These are phyloP conservation scores for Barnettozyma californica DNA, from an alignment of 805 yeast species.

Conservation along the genomic window DNA sequence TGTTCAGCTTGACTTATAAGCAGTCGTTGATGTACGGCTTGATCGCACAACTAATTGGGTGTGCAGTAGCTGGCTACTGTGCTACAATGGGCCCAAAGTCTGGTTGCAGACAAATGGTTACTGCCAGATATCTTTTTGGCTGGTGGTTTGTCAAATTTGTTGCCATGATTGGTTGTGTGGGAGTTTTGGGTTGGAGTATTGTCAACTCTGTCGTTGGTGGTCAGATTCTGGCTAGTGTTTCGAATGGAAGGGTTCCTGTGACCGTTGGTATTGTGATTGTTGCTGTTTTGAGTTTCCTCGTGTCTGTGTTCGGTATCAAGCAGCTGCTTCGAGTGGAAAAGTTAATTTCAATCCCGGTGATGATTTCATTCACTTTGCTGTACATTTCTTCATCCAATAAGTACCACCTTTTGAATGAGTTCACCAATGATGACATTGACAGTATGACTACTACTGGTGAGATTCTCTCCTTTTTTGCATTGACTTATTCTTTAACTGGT, in stretches of 20 bases:
- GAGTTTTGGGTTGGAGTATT: slow-evolving; percentile 90
- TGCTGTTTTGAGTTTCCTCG: slow-evolving; percentile 53
- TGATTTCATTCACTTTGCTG: slow-evolving; percentile 59
- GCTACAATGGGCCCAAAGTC: slow-evolving; percentile 86
- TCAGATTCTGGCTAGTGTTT: slow-evolving; percentile 63
- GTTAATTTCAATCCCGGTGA: slow-evolving; percentile 60
- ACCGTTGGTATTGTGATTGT: slow-evolving; percentile 73
- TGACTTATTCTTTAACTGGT: slow-evolving; percentile 72
- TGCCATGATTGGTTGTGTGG: slow-evolving; percentile 64
- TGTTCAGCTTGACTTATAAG: slow-evolving; percentile 63
- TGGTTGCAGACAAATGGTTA: slow-evolving; percentile 85
- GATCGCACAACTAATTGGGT: slow-evolving; percentile 61
- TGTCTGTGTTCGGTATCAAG: slow-evolving; percentile 75
- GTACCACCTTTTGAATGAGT: slow-evolving; percentile 30
- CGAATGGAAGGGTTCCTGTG: slow-evolving; percentile 60
- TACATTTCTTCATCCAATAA: slow-evolving; percentile 55
- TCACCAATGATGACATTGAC: slow-evolving; percentile 28
- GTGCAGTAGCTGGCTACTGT: slow-evolving; percentile 76
- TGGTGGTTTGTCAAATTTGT: slow-evolving; percentile 80
- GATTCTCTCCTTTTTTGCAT: slow-evolving; percentile 65
- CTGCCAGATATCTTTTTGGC: slow-evolving; percentile 76
- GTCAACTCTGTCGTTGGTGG: slow-evolving; percentile 90
- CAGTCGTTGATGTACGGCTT: slow-evolving; percentile 61
- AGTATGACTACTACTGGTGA: slow-evolving; percentile 51
- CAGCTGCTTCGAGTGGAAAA: slow-evolving; percentile 66